Percentiles rank a stretch among this genome's conserved stretches.
These are phyloP conservation scores for Pythium chondricola DNA, from an alignment of 352 stramenopile species.

Conservation along the genomic window DNA sequence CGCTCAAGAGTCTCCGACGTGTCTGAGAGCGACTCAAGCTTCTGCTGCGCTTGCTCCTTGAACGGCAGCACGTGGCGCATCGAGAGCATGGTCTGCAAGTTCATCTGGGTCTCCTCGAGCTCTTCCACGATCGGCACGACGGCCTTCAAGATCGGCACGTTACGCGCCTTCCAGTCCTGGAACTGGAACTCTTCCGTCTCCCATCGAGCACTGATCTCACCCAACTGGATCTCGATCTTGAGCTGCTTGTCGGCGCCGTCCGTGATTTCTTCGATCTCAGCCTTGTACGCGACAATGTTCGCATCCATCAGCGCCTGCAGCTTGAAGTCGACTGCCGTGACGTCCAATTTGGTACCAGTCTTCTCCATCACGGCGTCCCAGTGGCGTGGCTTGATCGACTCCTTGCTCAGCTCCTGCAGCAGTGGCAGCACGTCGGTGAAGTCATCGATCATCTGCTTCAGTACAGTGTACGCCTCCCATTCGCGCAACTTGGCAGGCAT, in stretches of 20 bases:
- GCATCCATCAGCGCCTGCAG: constrained; percentile 93
- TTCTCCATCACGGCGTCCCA: constrained; percentile 97
- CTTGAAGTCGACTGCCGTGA: constrained; percentile 93
- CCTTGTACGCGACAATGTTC: constrained; percentile 87
- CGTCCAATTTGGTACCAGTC: constrained; percentile 90
- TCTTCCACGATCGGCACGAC: constrained; percentile 96
- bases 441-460: constrained; percentile 97
- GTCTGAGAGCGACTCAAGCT: constrained; percentile 93
- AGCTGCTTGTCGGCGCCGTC: constrained; percentile 97
- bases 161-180: constrained; percentile 90
- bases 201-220: constrained; percentile 93
- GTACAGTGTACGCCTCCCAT: constrained; percentile 95
- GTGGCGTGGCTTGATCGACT: constrained; percentile 94
- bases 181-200: constrained; percentile 95
- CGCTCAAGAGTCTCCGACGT: constrained; percentile 96
- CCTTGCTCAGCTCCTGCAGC: constrained; percentile 95
- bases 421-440: constrained; percentile 96
- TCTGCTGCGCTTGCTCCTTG: constrained; percentile 92
- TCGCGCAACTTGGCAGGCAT: constrained; percentile 94
- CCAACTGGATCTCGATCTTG: constrained; percentile 94
- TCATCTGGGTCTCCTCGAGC: constrained; percentile 97
- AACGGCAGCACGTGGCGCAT: constrained; percentile 97
- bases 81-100: constrained; percentile 97
- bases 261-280: constrained; percentile 97
- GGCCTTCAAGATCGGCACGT: constrained; percentile 94